Conservation (phyloP, 2,329 filamentous ascomycete species). For the Leptographium procerum region DNA sequence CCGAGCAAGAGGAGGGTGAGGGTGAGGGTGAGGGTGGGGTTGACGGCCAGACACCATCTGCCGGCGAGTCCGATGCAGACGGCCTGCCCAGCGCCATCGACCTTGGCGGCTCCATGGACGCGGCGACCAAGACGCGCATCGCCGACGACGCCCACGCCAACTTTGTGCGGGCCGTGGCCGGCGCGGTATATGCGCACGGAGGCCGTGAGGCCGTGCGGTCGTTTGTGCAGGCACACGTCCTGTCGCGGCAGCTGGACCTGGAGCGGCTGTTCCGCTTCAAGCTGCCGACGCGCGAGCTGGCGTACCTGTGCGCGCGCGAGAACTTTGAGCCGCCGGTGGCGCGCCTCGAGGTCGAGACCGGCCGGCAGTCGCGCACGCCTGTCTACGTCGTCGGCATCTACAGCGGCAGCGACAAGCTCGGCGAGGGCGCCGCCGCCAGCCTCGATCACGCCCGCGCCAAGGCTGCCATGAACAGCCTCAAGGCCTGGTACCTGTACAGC, state of each 20-base stretch:
- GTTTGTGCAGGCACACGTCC: slow-evolving; percentile 76
- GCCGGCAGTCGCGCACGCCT: slow-evolving; percentile 69
- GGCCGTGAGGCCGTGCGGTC: slow-evolving; percentile 67
- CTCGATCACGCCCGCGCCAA: slow-evolving; percentile 66
- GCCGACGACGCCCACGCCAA: slow-evolving; percentile 36
- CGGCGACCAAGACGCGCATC: slow-evolving; percentile 15
- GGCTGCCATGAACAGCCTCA: slow-evolving; percentile 75
- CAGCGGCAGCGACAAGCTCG: slow-evolving; percentile 81
- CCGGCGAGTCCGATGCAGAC: background rate
- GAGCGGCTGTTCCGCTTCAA: slow-evolving; percentile 72
- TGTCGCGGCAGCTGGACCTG: slow-evolving; percentile 68
- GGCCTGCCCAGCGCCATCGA: background rate
- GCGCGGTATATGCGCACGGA: slow-evolving; percentile 74
- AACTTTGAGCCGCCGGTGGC: slow-evolving; percentile 81
- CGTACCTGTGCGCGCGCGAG: slow-evolving; percentile 74
- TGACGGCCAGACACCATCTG: too few relatives aligned
- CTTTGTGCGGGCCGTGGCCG: slow-evolving; percentile 75
- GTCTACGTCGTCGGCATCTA: slow-evolving; percentile 93
- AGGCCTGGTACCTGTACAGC: slow-evolving; percentile 94
- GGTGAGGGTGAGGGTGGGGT: too few relatives aligned
- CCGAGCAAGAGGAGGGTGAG: slow-evolving; percentile 7
- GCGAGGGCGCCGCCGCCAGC: slow-evolving; percentile 74
- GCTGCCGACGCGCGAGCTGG: slow-evolving; percentile 72
- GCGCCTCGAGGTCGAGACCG: slow-evolving; percentile 81
- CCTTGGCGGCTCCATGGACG: slow-evolving; percentile 9